Evolutionary conservation across 1,284 basidiomycete genomes (phyloP).

Genomic region (Pseudozyma thailandica): DNA sequence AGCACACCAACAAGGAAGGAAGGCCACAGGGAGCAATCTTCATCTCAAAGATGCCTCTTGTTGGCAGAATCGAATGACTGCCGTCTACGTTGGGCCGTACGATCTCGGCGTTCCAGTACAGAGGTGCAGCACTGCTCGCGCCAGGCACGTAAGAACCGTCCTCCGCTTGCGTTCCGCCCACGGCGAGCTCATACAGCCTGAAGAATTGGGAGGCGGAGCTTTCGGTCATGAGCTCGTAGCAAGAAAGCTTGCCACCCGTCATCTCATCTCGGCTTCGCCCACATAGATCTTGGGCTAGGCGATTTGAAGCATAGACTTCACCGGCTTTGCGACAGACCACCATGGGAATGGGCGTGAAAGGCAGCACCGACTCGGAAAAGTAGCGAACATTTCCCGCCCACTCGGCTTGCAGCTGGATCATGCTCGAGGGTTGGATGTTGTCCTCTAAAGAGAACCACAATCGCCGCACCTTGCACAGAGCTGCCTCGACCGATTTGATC

Average conservation of each 20-base stretch:
- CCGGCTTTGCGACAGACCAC: conserved; percentile 50
- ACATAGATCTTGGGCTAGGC: conserved; percentile 38
- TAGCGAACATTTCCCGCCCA: conserved; percentile 51
- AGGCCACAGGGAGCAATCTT: conserved; percentile 53
- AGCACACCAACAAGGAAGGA: conserved; percentile 44
- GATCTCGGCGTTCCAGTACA: conserved; percentile 51
- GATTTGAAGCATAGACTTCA: conserved; percentile 47
- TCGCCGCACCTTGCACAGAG: conserved; percentile 40
- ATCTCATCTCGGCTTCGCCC: conserved; percentile 29
- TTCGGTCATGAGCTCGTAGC: conserved; percentile 54
- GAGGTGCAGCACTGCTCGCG: conserved; percentile 26
- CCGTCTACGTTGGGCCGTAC: conserved; percentile 17
- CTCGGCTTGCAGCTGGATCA: conserved; percentile 52
- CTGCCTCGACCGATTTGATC: conserved; percentile 45
- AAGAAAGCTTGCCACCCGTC: conserved; percentile 35
- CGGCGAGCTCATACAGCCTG: conserved; percentile 38
- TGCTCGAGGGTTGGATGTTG: conserved; percentile 49
- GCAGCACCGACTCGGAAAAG: conserved; percentile 44
- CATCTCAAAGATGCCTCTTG: conserved; percentile 49
- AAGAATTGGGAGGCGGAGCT: conserved; percentile 46
- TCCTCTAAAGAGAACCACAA: conserved; percentile 52
- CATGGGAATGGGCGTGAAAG: conserved; percentile 45
- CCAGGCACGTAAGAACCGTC: conserved; percentile 25
- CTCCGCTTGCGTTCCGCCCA: conserved; percentile 28
- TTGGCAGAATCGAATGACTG: conserved; percentile 11